Base-by-base conservation (phyloP, 2,329 filamentous ascomycete species). In the Gaeumannomyces tritici region DNA sequence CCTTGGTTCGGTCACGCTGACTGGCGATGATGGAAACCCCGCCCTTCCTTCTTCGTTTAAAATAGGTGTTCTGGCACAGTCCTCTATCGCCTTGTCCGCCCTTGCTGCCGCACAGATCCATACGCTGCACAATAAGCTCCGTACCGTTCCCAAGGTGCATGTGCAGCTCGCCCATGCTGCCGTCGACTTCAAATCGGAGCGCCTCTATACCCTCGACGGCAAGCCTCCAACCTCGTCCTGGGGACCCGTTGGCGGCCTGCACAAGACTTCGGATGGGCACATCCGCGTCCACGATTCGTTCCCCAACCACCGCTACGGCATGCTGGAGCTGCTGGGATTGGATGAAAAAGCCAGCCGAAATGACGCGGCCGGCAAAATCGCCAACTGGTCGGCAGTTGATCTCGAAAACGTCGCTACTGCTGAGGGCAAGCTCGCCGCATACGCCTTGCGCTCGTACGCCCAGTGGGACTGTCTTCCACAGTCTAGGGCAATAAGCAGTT, bases 271-370 rank as follows among this genome's bases (percentile, higher is more conserved):
- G 0, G 81, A 85, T 63, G 82, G 82, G 1, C 73, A 80, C 60
- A 76, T 86, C 2, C 76, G 82, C 2, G 77, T 85, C 57, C 83
- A 86, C 64, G 83, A 85, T 62, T 69, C 69, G 0, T 85, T 85
- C 62, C 74, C 77, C 0, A 77, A 84, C 60, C 83, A 86, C 63
- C 74, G 75, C 0, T 31, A 72, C 2, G 79, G 76, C 3, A 75
- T 77, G 0, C 69, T 80, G 3, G 63, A 69, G 3, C 70, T 85
- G 0, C 70, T 86, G 0, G 76, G 75, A 0, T 68, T 81, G 6
- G 57, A 68, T 0, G 61, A 63, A 0, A 64, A 66, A 29, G 73
- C 76, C 3, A 72, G 67, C 11, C 73, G 76, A 55, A 67, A 72
- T 1, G 74, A 77, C 1, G 75, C 82, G 0, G 73, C 72, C 0